Conservation (phyloP, 768 basidiomycete species). For the Suillus subalutaceus region DNA sequence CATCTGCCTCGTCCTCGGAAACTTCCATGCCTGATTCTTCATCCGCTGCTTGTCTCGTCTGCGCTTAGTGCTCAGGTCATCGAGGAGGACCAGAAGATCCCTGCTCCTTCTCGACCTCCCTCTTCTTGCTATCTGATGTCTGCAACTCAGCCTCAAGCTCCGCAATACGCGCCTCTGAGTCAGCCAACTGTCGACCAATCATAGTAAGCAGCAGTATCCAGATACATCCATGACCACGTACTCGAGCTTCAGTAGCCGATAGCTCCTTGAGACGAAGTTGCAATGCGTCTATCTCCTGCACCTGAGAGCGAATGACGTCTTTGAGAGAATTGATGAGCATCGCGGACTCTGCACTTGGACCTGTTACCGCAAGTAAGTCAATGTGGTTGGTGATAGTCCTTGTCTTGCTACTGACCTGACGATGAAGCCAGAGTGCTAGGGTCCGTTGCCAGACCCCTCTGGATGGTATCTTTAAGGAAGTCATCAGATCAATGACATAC, state of each 20-base stretch:
- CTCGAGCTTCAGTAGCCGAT: conserved; percentile 40
- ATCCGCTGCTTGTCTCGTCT: conserved; percentile 81
- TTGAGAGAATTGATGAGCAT: conserved; percentile 84
- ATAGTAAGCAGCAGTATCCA: background rate
- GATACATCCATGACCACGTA: conserved; percentile 19
- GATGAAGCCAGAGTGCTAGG: conserved; percentile 66
- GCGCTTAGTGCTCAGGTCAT: conserved; percentile 88
- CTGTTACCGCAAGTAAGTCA: conserved; percentile 33
- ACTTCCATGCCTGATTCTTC: conserved; percentile 79
- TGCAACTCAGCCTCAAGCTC: conserved; percentile 50
- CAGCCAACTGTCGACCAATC: conserved; percentile 39
- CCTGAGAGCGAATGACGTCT: conserved; percentile 80
- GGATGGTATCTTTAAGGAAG: conserved; percentile 62
- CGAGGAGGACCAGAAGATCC: conserved; percentile 89
- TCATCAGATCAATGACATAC: background rate
- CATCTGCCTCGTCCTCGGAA: conserved; percentile 89
- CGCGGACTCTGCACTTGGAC: conserved; percentile 73
- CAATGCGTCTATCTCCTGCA: conserved; percentile 74
- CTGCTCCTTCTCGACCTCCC: conserved; percentile 93
- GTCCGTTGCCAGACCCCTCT: conserved; percentile 70
- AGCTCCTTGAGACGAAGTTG: conserved; percentile 57
- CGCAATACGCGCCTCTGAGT: conserved; percentile 49
- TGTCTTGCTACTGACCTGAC: conserved; percentile 46
- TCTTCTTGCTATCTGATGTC: conserved; percentile 63
- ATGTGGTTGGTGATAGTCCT: background rate